A percentile compares a stretch with the other conserved stretches of the same genome.
phyloP scores from a whole-genome alignment of 2,329 filamentous ascomycete species.

The Akanthomyces dipterigenus region DNA sequence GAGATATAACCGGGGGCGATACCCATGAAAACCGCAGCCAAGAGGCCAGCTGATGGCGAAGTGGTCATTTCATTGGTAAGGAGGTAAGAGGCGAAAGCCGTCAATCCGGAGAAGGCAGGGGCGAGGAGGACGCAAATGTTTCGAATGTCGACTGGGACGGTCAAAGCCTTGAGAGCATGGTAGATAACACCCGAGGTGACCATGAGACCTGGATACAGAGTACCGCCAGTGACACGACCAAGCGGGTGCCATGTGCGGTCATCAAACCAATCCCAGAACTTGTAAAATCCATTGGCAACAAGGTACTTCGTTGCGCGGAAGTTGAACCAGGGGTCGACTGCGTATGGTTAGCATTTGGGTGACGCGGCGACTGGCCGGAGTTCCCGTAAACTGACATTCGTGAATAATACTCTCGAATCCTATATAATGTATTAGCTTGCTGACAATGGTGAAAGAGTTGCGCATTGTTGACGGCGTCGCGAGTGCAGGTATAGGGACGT shows the following conservation, averaged over 20 bases:
- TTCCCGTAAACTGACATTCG: conserved; percentile 68
- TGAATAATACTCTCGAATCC: conserved; percentile 99
- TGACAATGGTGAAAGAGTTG: not conserved
- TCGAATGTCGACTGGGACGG: conserved; percentile 92
- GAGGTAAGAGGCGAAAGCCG: conserved; percentile 87
- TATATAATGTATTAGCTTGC: conserved; percentile 34
- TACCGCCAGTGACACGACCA: conserved; percentile 94
- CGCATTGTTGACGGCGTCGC: not conserved
- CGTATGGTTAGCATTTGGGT: conserved; percentile 21
- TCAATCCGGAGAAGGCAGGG: conserved; percentile 88
- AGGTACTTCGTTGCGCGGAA: conserved; percentile 98
- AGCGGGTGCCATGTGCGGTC: conserved; percentile 99
- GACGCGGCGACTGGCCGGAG: conserved; percentile 11
- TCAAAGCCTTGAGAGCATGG: conserved; percentile 80
- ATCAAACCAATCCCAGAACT: conserved; percentile 99
- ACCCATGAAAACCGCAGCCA: conserved; percentile 94
- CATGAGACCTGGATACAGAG: conserved; percentile 98
- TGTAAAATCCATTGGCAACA: conserved; percentile 93
- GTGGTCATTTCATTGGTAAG: conserved; percentile 95
- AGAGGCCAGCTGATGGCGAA: conserved; percentile 88
- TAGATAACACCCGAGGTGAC: conserved; percentile 97
- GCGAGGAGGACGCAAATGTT: conserved; percentile 98
- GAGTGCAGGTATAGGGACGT: conserved; percentile 33
- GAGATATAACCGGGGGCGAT: conserved; percentile 98
- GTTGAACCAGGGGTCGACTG: conserved; percentile 99